Evolutionary conservation across 306 rosid genomes (phyloP).

Genomic region (Citrullus mucosospermus): DNA sequence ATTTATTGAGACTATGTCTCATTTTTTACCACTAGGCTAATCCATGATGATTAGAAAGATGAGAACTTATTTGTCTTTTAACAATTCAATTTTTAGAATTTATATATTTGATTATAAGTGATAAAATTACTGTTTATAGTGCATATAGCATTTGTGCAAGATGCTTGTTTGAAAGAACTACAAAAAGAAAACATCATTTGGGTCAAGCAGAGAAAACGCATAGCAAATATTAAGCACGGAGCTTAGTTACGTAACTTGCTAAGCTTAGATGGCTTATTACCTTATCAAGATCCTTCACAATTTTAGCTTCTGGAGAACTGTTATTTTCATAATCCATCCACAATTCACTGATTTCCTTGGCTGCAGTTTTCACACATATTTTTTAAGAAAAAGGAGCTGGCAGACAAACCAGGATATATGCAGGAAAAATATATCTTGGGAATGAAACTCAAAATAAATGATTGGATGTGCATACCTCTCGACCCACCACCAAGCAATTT

Average conservation of each 20-base stretch:
- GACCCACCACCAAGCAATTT: conserved; percentile 84
- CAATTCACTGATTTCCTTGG: conserved; percentile 61
- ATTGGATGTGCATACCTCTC: conserved; percentile 32
- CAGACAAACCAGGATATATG: background rate
- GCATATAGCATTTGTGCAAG: background rate
- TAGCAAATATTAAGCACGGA: background rate
- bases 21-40: too few relatives aligned
- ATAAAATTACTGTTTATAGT: conserved; percentile 3
- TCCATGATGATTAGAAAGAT: too few relatives aligned
- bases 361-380: conserved; percentile 25
- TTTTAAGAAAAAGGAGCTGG: conserved; percentile 9
- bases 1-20: too few relatives aligned
- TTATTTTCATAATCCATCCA: conserved; percentile 82
- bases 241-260: conserved; percentile 2
- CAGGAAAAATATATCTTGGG: background rate
- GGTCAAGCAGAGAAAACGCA: background rate
- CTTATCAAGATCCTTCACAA: conserved; percentile 90
- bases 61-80: background rate
- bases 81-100: background rate
- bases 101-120: background rate
- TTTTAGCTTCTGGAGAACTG: conserved; percentile 75
- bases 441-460: background rate
- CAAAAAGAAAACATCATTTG: background rate
- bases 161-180: background rate
- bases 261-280: conserved; percentile 17